Conservation (phyloP, 345 rosid species). For the Linum tenue region DNA sequence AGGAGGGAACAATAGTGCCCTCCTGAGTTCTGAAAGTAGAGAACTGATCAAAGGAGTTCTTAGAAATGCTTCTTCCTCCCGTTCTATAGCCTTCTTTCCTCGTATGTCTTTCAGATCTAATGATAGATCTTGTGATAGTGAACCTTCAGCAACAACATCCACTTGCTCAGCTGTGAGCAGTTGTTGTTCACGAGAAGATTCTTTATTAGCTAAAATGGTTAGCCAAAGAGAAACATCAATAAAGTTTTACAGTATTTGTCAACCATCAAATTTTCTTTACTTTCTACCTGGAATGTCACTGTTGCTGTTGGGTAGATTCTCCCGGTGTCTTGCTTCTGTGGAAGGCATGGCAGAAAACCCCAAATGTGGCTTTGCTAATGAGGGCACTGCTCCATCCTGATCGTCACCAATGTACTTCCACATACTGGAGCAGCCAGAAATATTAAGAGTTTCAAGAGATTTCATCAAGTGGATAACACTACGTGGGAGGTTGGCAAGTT, state of each 20-base stretch:
- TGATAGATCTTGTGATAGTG: neutral
- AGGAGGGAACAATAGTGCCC: neutral
- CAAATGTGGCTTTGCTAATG: neutral
- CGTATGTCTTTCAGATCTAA: neutral
- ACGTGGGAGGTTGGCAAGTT: neutral
- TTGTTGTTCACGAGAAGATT: neutral
- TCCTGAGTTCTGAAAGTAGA: neutral
- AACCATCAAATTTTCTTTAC: neutral
- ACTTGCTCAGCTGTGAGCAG: neutral
- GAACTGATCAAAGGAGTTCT: neutral
- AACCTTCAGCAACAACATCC: neutral
- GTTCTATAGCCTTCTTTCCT: neutral
- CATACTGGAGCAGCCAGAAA: neutral
- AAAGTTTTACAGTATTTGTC: neutral
- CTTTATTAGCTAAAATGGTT: neutral
- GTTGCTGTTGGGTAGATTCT: no score
- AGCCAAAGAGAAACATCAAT: neutral
- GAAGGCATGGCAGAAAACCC: neutral
- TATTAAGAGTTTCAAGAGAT: neutral
- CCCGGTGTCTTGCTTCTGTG: no score
- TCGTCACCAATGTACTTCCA: neutral
- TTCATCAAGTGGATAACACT: neutral
- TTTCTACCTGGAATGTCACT: neutral
- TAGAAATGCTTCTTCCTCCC: neutral
- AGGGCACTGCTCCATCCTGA: neutral